Base-by-base conservation (phyloP, 2,329 filamentous ascomycete species). In the Fusarium drepaniforme region DNA sequence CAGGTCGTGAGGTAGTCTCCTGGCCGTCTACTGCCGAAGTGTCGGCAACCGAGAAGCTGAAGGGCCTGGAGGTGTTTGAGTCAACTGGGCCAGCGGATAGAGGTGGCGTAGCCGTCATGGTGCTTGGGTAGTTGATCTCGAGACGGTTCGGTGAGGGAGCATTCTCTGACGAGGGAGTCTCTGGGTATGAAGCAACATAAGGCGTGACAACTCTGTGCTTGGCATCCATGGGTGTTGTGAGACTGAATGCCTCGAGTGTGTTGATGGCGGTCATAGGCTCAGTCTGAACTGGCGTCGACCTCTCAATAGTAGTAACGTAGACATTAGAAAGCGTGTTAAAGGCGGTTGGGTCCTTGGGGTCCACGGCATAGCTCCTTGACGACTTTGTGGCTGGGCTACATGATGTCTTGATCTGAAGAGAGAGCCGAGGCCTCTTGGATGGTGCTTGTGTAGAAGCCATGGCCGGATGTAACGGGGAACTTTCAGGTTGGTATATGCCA, bases 311-410 rank as follows among this genome's bases (percentile, higher is more conserved):
- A 4, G 88, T 89, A 30, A 89, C 88, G 77, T 92, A 92, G 70
- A 90, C 88, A 81, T 92, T 92, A 64, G 90, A 91, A 44, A 92
- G 86, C 3, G 91, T 92, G 82, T 92, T 92, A 83, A 92, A 91
- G 25, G 90, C 85, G 2, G 91, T 92, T 5, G 90, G 89, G 37
- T 90, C 91, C 68, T 85, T 88, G 35, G 89, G 88, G 75, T 92
- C 87, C 44, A 89, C 75, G 44, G 78, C 67, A 64, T 80, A 81
- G 57, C 78, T 79, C 70, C 80, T 76, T 18, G 76, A 72, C 25
- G 85, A 80, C 64, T 82, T 85, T 64, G 83, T 80, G 46, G 76
- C 78, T 5, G 85, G 79, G 38, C 81, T 82, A 66, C 81, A 79
- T 35, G 84, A 80, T 28, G 87, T 83, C 77, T 88, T 88, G 77